A percentile compares a stretch with the other conserved stretches of the same genome.
Conservation (phyloP, 1,139 yeast species). For the Candida sanyaensis region DNA sequence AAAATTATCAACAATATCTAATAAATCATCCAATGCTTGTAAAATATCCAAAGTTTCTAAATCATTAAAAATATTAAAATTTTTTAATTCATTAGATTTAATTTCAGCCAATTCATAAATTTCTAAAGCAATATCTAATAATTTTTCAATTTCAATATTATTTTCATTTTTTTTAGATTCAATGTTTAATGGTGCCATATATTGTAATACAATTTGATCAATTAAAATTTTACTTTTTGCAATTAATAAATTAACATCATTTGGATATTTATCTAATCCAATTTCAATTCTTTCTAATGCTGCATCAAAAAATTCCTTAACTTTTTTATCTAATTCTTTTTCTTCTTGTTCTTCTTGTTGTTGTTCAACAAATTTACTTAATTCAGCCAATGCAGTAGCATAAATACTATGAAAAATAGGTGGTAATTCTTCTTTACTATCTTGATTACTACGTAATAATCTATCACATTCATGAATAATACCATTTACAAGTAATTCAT, state of each 20-base stretch:
- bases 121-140: conserved; percentile 44
- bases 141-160: conserved; percentile 33
- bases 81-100: conserved; percentile 25
- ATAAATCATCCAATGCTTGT: conserved; percentile 60
- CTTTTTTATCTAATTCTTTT: conserved; percentile 21
- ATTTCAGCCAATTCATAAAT: conserved; percentile 48
- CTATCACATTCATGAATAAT: conserved; percentile 91
- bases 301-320: conserved; percentile 61
- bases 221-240: conserved; percentile 58
- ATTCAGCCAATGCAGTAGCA: conserved; percentile 68
- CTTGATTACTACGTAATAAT: conserved; percentile 53
- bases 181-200: conserved; percentile 48
- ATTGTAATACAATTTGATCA: conserved; percentile 59
- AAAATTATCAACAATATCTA: conserved; percentile 66
- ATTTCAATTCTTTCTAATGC: conserved; percentile 68
- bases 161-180: conserved; percentile 31
- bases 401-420: conserved; percentile 72
- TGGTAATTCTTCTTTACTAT: conserved; percentile 36
- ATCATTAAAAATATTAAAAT: conserved; percentile 30
- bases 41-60: conserved; percentile 50
- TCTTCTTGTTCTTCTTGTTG: neutral
- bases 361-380: conserved; percentile 55
- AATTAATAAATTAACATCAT: conserved; percentile 47
- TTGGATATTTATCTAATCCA: conserved; percentile 56
- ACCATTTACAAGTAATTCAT: conserved; percentile 73